phyloP scores from a whole-genome alignment of 2,329 filamentous ascomycete genomes.

The Coniochaeta sp. region DNA sequence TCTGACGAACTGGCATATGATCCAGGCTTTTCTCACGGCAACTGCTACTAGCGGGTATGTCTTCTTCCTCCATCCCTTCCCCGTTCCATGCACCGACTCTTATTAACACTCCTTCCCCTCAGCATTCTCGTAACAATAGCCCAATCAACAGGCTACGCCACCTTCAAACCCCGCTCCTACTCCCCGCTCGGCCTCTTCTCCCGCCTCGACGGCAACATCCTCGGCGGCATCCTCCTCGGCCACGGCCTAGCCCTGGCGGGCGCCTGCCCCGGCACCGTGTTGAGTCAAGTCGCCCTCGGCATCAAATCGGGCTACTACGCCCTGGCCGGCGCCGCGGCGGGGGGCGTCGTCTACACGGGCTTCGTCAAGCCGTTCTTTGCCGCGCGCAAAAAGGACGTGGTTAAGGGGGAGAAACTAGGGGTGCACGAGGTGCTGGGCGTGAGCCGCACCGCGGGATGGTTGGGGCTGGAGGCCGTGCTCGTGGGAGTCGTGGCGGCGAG shows the following conservation, averaged over 20 bases:
- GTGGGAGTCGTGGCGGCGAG: constrained; percentile 29
- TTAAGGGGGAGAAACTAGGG: constrained; percentile 15
- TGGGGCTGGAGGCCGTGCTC: constrained; percentile 34
- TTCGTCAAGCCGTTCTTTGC: constrained; percentile 29
- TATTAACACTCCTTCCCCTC: constrained; percentile 1
- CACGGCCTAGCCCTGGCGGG: constrained; percentile 57
- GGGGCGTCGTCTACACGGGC: constrained; percentile 45
- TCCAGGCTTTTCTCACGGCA: constrained; percentile 54
- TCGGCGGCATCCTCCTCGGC: constrained; percentile 55
- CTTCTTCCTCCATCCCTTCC: constrained; percentile 8
- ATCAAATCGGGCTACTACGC: constrained; percentile 41
- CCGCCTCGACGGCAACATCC: constrained; percentile 55
- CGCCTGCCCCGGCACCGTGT: constrained; percentile 56
- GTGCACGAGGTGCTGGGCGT: constrained; percentile 31
- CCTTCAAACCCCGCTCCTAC: constrained; percentile 37
- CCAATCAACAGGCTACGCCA: constrained; percentile 32
- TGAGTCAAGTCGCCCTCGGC: constrained; percentile 49
- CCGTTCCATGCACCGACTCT: too few relatives aligned
- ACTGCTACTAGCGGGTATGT: constrained; percentile 53
- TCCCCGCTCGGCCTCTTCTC: constrained; percentile 45
- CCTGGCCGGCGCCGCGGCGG: constrained; percentile 46
- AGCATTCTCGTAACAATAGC: constrained; percentile 37
- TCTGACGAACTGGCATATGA: constrained; percentile 55
- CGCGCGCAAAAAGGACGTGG: constrained; percentile 7
- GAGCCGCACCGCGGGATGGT: constrained; percentile 26